Evolutionary conservation across 768 basidiomycete genomes (phyloP), one percentile per base, ranked within the genome.

Genomic region (Rickenella mellea): DNA sequence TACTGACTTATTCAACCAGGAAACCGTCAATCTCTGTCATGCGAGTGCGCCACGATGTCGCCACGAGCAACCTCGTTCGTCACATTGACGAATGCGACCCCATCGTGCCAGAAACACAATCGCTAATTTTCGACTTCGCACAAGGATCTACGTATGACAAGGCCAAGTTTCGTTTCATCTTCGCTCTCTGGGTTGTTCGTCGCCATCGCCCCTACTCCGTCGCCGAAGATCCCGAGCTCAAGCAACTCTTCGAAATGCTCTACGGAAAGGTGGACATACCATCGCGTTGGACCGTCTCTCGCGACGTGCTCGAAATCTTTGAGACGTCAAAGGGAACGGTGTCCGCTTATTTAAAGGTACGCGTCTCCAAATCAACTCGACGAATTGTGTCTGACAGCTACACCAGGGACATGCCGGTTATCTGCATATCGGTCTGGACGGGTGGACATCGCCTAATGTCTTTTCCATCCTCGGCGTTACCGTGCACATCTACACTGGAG

Each of bases 361-460:
- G 33, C 28, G 15, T 14, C 22, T 14, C 6, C 14, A 19, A 14
- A 39, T 14, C 37, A 25, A 5, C 17, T 19, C 4, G 5, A 6
- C 3, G 3, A 39, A 14, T 6, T 9, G 9, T 4, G 14, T 25
- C 6, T 15, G n/a, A 19, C 3, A 10, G 21, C 37, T 15, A 9
- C 5, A 6, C 20, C 27, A 43, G 26, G 7, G 20, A 17, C 12
- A 27, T 27, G n/a, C 17, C 0, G 55, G 56, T 0, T 47, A 50
- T 27, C 12, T 62, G 19, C 58, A 60, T 40, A 39, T 61, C 8
- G 40, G 55, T 19, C 30, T 60, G n/a, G 58, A 62, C 36, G 56
- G 59, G 4, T 61, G 58, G 58, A 58, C 58, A 1, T 51, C 55
- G 1, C 59, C 59, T 3, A 51, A 59, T 12, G 44, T 56, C 7